These are phyloP conservation scores for Candida railenensis DNA, from an alignment of 805 yeast species.

Conservation along the genomic window DNA sequence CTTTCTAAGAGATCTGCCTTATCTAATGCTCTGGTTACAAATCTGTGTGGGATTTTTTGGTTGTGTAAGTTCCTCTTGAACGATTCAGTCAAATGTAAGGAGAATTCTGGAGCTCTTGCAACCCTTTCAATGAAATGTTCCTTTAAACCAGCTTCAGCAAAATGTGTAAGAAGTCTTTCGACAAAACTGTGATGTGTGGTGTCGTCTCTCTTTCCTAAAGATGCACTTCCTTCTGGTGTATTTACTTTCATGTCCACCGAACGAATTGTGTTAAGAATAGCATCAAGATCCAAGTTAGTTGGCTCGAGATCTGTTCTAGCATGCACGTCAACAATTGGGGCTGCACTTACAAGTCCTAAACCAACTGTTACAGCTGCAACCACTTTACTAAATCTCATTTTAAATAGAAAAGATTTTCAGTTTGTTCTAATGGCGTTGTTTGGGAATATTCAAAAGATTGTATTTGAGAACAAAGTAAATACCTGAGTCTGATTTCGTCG, in stretches of 20 bases:
- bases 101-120: slow-evolving; percentile 4
- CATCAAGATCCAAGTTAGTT: slow-evolving; percentile 6
- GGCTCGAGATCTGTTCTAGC: slow-evolving; percentile 6
- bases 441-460: neutral
- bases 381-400: slow-evolving; percentile 19
- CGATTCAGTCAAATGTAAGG: slow-evolving; percentile 1
- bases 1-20: slow-evolving; percentile 13
- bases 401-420: neutral
- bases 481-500: neutral
- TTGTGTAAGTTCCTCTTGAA: neutral
- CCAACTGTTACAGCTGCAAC: slow-evolving; percentile 15
- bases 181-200: neutral
- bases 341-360: slow-evolving; percentile 19
- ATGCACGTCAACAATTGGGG: slow-evolving; percentile 15
- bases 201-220: slow-evolving; percentile 2
- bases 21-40: slow-evolving; percentile 9
- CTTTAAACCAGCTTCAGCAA: slow-evolving; percentile 3
- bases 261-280: slow-evolving; percentile 14
- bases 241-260: neutral
- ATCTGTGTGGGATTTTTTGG: slow-evolving; percentile 1
- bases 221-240: neutral
- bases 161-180: neutral
- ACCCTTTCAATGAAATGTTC: slow-evolving; percentile 1
- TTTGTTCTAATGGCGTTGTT: too few species aligned
- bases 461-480: neutral